Evolutionary conservation across 140 eudicot species (phyloP).

Genomic region (Stevia rebaudiana): DNA sequence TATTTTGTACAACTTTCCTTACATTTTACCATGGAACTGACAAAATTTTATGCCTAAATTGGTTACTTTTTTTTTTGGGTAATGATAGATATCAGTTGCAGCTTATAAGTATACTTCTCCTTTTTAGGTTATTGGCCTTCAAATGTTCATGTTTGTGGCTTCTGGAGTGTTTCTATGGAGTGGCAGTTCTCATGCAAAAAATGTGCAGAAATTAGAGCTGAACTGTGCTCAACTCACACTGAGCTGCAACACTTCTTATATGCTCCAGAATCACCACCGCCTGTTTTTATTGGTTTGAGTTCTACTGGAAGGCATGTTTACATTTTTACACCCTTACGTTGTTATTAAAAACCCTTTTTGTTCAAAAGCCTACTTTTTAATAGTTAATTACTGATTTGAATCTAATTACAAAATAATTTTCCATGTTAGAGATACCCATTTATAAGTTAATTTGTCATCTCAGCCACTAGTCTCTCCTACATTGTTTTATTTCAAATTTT

Average conservation of each 20-base stretch:
- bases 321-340: conserved; percentile 2
- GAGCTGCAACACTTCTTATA: conserved; percentile 50
- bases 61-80: neutral
- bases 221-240: conserved; percentile 56
- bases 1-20: neutral
- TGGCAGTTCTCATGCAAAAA: conserved; percentile 88
- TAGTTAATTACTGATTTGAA: neutral
- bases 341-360: neutral
- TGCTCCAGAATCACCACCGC: conserved; percentile 43
- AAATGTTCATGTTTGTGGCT: conserved; percentile 73
- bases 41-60: neutral
- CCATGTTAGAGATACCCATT: too few species aligned
- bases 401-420: neutral
- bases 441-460: too few species aligned
- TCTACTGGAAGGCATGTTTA: conserved; percentile 77
- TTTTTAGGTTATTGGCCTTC: conserved; percentile 89
- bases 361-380: neutral
- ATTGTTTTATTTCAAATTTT: too few species aligned
- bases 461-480: too few species aligned
- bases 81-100: conserved; percentile 8
- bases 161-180: conserved; percentile 76
- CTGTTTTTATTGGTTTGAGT: conserved; percentile 75
- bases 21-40: neutral
- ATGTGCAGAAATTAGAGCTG: conserved; percentile 47
- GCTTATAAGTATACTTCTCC: neutral